Percentiles rank a stretch among this genome's conserved stretches.
phyloP scores from a whole-genome alignment of 768 basidiomycete genomes.

The Tylopilus plumbeoviolaceoides region DNA sequence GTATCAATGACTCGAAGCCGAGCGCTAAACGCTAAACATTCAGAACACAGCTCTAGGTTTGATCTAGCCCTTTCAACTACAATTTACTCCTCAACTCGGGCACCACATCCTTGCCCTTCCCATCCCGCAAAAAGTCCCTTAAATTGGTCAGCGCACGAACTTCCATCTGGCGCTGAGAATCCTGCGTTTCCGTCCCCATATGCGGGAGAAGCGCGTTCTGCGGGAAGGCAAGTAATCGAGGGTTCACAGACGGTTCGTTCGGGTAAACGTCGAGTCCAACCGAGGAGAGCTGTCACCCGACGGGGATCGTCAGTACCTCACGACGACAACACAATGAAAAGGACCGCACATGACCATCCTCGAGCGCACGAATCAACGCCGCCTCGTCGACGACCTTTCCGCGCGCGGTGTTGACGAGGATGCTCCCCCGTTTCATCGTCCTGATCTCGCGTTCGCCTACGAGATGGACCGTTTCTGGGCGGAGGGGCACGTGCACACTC shows the following conservation, averaged over 20 bases:
- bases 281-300: constrained; percentile 23
- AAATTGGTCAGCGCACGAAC: constrained; percentile 78
- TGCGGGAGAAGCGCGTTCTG: constrained; percentile 87
- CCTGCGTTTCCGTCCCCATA: constrained; percentile 86
- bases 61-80: neutral
- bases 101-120: constrained; percentile 65
- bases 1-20: too few relatives aligned
- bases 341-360: constrained; percentile 71
- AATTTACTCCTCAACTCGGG: constrained; percentile 41
- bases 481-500: constrained; percentile 81
- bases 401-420: constrained; percentile 83
- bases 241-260: constrained; percentile 77
- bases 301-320: too few relatives aligned
- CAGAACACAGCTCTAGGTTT: too few relatives aligned
- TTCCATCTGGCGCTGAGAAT: constrained; percentile 81
- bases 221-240: constrained; percentile 73
- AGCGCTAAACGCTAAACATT: too few relatives aligned
- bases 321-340: neutral
- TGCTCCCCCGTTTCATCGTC: constrained; percentile 68
- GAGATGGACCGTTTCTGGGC: constrained; percentile 62
- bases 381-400: constrained; percentile 87
- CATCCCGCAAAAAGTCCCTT: constrained; percentile 60
- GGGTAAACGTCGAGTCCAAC: constrained; percentile 87
- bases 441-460: constrained; percentile 76
- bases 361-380: constrained; percentile 79